Percentiles rank a stretch among this genome's conserved stretches.
phyloP scores from a whole-genome alignment of 257 asterid species.

The Buddleja alternifolia region DNA sequence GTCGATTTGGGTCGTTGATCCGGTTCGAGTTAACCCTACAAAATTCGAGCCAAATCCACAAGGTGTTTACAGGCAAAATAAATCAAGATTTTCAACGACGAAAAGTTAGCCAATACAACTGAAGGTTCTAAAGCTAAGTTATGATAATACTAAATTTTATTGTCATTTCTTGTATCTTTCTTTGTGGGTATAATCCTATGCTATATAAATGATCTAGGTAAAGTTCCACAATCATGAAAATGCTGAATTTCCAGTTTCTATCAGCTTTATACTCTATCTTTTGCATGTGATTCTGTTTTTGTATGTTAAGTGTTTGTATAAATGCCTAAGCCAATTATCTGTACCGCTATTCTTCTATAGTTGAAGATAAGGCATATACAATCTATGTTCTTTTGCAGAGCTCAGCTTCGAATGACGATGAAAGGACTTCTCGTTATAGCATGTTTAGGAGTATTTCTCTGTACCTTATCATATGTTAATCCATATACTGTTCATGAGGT shows the following conservation, averaged over 20 bases:
- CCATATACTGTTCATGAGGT: constrained; percentile 40
- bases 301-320: constrained; percentile 34
- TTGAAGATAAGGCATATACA: not conserved
- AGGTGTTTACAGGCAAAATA: constrained; percentile 19
- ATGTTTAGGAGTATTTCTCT: constrained; percentile 29
- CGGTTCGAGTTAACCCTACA: no score
- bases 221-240: no score
- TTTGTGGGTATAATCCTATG: no score
- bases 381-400: constrained; percentile 5
- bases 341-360: not conserved
- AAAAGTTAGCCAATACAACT: not conserved
- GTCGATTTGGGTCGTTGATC: no score
- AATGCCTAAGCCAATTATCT: constrained; percentile 22
- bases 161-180: no score
- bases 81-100: not conserved
- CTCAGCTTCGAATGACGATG: constrained; percentile 26
- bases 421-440: constrained; percentile 25
- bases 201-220: no score
- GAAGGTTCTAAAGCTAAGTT: no score
- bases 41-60: no score
- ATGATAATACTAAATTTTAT: no score
- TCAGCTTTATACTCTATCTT: no score
- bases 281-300: not conserved
- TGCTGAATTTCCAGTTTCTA: no score
- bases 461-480: constrained; percentile 30